Conservation (phyloP, 202 grass and related monocot genomes). For the Zoysia matrella region DNA sequence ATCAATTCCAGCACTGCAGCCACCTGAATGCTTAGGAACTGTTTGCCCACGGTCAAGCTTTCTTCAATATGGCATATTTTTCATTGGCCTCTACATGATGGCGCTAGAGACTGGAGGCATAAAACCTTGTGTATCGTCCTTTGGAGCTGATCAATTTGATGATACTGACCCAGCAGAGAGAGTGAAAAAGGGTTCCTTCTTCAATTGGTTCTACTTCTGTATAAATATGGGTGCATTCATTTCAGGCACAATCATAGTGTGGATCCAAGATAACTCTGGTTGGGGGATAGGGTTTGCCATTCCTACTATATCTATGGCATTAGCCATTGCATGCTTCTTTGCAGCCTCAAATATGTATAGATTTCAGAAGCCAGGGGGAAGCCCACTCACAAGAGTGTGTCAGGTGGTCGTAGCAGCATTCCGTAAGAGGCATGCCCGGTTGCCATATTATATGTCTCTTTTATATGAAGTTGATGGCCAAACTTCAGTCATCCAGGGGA, state of each 20-base stretch:
- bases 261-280: slow-evolving; percentile 82
- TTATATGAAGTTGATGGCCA: slow-evolving; percentile 66
- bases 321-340: slow-evolving; percentile 76
- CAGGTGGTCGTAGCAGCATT: slow-evolving; percentile 75
- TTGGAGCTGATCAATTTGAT: slow-evolving; percentile 94
- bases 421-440: slow-evolving; percentile 54
- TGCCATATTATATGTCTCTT: slow-evolving; percentile 62
- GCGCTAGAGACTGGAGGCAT: slow-evolving; percentile 82
- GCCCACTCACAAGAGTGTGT: slow-evolving; percentile 72
- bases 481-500: slow-evolving; percentile 71
- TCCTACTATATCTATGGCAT: slow-evolving; percentile 76
- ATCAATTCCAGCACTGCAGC: slow-evolving; percentile 64
- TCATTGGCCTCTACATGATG: slow-evolving; percentile 71
- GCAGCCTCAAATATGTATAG: slow-evolving; percentile 66
- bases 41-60: slow-evolving; percentile 60
- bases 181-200: slow-evolving; percentile 73
- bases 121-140: slow-evolving; percentile 87
- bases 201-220: slow-evolving; percentile 90
- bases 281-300: slow-evolving; percentile 84
- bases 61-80: slow-evolving; percentile 67
- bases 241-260: slow-evolving; percentile 80
- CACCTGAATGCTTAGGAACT: slow-evolving; percentile 49
- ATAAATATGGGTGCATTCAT: slow-evolving; percentile 74
- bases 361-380: slow-evolving; percentile 87
- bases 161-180: slow-evolving; percentile 72